Base-by-base conservation (phyloP, 106 monocot species). In the Acorus gramineus region DNA sequence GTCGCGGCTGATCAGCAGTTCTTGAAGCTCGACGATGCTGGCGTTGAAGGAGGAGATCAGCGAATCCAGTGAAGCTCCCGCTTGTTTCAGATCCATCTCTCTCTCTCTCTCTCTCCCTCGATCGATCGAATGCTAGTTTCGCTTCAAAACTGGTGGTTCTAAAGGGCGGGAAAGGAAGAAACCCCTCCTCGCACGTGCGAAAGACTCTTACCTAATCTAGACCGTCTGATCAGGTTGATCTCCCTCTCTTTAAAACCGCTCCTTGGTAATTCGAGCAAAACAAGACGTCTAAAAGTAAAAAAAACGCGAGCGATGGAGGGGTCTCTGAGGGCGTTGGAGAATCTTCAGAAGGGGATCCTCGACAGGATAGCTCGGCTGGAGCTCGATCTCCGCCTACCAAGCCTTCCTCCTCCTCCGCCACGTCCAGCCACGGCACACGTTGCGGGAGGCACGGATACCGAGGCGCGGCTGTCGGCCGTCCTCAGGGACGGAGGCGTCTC, bases 1-100 rank as follows among this genome's bases (percentile, higher is more conserved):
- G 84, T 87, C 90, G 61, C 95, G 86, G 59, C 90, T 87, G 64
- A 95, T 56, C 71, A 75, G 84, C 57, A 95, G 90, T 11, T 95
- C 90, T 56, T 90, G 84, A 47, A 95, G 78, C 54, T 85, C 95
- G 49, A 66, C 68, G 62, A 95, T 76, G 66, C 87, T 78, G 48
- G 78, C 42, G 64, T 72, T 82, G 80, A 95, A 95, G 69, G 85
- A 71, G 50, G 85, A 66, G 66, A 90, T 51, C 67, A 90, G 82
- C 6, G 73, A 61, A 8, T 90, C 95, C 47, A 95, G 80, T 14
- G 95, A 82, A 28, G 86, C 50, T 14, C 82, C 82, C 10, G 78
- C 85, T 62, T 85, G 70, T 72, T 84, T 95, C 69, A 70, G 71
- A 79, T 93, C 89, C 93, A 93, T 93, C 3, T 28, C 53, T 49